Evolutionary conservation across 768 basidiomycete species (phyloP).

Genomic region (Agrocybe pediades): DNA sequence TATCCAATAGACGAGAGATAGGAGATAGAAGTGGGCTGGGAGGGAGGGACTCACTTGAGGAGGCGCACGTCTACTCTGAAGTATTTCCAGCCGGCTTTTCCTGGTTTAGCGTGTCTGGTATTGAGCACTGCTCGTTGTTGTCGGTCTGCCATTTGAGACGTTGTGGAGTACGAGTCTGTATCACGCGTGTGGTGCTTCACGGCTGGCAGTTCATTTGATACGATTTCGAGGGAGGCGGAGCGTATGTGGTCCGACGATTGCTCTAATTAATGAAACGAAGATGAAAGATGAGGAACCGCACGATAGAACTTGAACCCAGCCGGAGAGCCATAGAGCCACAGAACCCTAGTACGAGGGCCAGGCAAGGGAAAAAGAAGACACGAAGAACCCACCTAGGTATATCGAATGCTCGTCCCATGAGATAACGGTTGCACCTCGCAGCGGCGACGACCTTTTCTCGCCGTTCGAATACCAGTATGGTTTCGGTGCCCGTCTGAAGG

Average conservation of each 20-base stretch:
- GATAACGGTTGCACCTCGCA: conserved; percentile 34
- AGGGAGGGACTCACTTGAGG: conserved; percentile 16
- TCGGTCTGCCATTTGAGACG: too few relatives aligned
- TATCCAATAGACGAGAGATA: neutral
- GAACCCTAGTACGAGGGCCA: neutral
- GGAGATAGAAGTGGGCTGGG: conserved; percentile 1
- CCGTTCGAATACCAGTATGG: conserved; percentile 20
- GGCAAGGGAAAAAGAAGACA: neutral
- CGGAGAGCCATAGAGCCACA: conserved; percentile 6
- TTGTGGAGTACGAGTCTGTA: neutral
- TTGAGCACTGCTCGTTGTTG: conserved; percentile 5
- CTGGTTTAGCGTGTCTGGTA: conserved; percentile 12
- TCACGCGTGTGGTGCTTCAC: neutral
- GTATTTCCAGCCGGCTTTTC: conserved; percentile 20
- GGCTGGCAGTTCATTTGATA: neutral
- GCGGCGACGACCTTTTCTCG: conserved; percentile 29
- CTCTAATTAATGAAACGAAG: neutral
- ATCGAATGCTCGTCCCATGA: conserved; percentile 33
- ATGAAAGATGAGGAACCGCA: neutral
- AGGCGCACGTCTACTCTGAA: conserved; percentile 23
- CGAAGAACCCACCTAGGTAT: conserved; percentile 27
- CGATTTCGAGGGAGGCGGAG: neutral
- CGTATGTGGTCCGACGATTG: neutral
- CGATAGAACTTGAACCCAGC: conserved; percentile 5
- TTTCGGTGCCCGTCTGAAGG: conserved; percentile 19